Evolutionary conservation across 306 rosid genomes (phyloP).

Genomic region (Cicer yamashitae): DNA sequence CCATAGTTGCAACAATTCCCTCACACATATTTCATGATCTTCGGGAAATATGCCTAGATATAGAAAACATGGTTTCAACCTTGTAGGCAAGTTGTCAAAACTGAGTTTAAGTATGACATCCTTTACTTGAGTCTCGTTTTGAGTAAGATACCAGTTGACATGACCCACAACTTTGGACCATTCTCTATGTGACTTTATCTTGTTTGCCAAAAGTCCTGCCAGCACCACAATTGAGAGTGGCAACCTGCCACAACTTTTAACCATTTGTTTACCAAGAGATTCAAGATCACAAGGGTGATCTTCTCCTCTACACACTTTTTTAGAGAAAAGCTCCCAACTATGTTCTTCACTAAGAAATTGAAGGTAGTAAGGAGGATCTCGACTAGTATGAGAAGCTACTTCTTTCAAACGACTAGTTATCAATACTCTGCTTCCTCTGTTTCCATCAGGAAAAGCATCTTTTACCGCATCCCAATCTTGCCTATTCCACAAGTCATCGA

Average conservation of each 20-base stretch:
- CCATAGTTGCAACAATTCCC: slow-evolving; percentile 26
- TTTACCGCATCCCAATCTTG: slow-evolving; percentile 19
- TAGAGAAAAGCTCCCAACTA: slow-evolving; percentile 46
- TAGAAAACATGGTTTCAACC: slow-evolving; percentile 42
- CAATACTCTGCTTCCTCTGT: slow-evolving; percentile 37
- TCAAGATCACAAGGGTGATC: slow-evolving; percentile 16
- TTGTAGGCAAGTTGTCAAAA: slow-evolving; percentile 21
- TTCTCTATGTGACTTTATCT: slow-evolving; percentile 31
- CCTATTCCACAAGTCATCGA: slow-evolving; percentile 20
- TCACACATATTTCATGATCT: slow-evolving; percentile 34
- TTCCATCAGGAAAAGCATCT: slow-evolving; percentile 22
- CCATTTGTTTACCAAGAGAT: slow-evolving; percentile 11
- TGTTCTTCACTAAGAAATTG: slow-evolving; percentile 20
- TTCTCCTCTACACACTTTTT: slow-evolving; percentile 36
- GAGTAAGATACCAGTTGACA: slow-evolving; percentile 35
- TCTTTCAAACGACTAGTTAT: slow-evolving; percentile 39
- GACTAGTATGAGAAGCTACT: background rate
- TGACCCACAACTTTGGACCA: slow-evolving; percentile 38
- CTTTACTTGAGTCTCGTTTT: slow-evolving; percentile 40
- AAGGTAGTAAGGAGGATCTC: slow-evolving; percentile 16
- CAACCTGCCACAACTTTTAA: slow-evolving; percentile 36
- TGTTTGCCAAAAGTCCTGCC: slow-evolving; percentile 37
- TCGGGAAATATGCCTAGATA: slow-evolving; percentile 44
- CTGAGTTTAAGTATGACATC: slow-evolving; percentile 44
- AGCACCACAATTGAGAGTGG: slow-evolving; percentile 40